Evolutionary conservation across 1,284 basidiomycete genomes (phyloP).

Genomic region (Leccinum pachyderme): DNA sequence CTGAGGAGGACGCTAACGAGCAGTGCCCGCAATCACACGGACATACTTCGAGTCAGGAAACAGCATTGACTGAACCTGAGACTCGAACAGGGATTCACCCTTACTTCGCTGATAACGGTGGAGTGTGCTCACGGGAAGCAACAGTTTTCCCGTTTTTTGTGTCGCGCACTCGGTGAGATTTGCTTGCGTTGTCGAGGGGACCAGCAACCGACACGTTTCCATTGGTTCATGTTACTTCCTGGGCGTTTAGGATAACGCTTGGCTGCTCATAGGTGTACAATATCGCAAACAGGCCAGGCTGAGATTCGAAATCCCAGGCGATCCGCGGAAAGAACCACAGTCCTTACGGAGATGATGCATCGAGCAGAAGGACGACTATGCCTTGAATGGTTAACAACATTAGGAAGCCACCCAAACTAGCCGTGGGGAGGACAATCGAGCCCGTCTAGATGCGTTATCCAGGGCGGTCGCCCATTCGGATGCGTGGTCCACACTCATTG

Average conservation of each 20-base stretch:
- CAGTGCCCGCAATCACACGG: not conserved
- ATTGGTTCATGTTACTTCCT: not conserved
- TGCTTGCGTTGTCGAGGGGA: not conserved
- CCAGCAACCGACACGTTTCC: not conserved
- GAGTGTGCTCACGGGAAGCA: not conserved
- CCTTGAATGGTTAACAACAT: not conserved
- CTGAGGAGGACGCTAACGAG: not conserved
- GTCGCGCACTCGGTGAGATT: conserved; percentile 5
- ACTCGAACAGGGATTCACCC: not conserved
- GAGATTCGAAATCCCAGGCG: not conserved
- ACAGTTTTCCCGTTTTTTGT: conserved; percentile 5
- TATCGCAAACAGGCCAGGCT: not conserved
- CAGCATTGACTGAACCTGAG: not conserved
- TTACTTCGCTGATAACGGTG: conserved; percentile 13
- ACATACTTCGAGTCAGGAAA: conserved; percentile 10
- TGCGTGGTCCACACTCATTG: not conserved
- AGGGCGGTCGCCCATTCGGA: not conserved
- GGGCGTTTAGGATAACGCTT: not conserved
- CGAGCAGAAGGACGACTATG: not conserved
- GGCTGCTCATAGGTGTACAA: not conserved
- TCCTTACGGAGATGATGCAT: not conserved
- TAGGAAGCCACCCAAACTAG: not conserved
- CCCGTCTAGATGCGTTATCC: not conserved
- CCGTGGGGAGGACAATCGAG: not conserved
- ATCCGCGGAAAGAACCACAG: not conserved